These are phyloP conservation scores for Daldinia decipiens DNA, from an alignment of 495 filamentous ascomycete genomes.

Conservation along the genomic window DNA sequence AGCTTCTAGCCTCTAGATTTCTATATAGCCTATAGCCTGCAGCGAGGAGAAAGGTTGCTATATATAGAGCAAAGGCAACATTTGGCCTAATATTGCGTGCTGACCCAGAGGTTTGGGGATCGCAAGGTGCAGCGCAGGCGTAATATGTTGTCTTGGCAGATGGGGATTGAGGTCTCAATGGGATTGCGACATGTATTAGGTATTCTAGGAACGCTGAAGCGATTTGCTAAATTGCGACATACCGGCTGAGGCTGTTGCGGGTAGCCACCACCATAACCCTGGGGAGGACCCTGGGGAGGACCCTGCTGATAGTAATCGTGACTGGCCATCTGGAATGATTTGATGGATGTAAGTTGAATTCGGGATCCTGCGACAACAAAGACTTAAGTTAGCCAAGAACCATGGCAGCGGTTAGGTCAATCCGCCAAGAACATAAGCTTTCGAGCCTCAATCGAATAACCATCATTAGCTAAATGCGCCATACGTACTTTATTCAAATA, in stretches of 20 bases:
- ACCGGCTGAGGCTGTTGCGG: conserved; percentile 55
- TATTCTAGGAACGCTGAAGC: conserved; percentile 29
- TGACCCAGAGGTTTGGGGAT: conserved; percentile 9
- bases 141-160: conserved; percentile 30
- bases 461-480: conserved; percentile 11
- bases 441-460: conserved; percentile 21
- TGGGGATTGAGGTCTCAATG: conserved; percentile 13
- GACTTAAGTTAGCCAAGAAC: conserved; percentile 31
- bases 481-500: conserved; percentile 13
- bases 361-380: conserved; percentile 28
- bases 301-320: conserved; percentile 59
- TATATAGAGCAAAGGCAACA: conserved; percentile 17
- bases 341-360: conserved; percentile 19
- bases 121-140: conserved; percentile 19
- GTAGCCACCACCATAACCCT: conserved; percentile 50
- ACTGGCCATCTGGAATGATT: conserved; percentile 55
- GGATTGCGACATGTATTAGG: conserved; percentile 29
- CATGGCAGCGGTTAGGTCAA: conserved; percentile 10
- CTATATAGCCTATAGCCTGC: not conserved
- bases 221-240: conserved; percentile 35
- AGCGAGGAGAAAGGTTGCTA: not conserved
- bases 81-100: conserved; percentile 22
- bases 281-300: conserved; percentile 50
- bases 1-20: conserved; percentile 13
- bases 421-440: conserved; percentile 12